Conservation (phyloP, 257 asterid genomes). For the Verbena officinalis region DNA sequence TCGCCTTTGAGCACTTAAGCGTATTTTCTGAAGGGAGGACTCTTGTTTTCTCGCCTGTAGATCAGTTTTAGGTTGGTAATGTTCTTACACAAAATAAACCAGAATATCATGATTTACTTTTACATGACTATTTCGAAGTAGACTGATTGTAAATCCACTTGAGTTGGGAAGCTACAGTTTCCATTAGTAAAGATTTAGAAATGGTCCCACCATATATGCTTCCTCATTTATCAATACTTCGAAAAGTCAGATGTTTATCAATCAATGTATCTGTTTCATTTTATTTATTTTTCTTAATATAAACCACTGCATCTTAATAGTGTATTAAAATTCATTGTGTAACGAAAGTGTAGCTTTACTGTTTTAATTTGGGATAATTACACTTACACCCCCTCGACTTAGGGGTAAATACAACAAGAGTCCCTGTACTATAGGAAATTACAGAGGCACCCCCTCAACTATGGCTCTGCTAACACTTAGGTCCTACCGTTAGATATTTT, state of each 20-base stretch:
- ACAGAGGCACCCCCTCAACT: no score
- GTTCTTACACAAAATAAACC: conserved; percentile 10
- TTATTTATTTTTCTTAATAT: no score
- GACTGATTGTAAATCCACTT: not conserved
- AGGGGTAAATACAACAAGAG: no score
- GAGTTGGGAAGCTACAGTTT: conserved; percentile 1
- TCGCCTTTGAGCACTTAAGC: conserved; percentile 90
- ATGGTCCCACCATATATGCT: not conserved
- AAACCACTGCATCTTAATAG: no score
- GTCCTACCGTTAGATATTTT: no score
- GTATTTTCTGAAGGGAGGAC: conserved; percentile 95
- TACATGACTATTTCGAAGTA: not conserved
- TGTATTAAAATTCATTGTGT: no score
- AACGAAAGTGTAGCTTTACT: no score
- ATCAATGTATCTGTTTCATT: not conserved
- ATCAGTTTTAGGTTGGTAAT: conserved; percentile 22
- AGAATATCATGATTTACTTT: not conserved
- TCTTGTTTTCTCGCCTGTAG: conserved; percentile 87
- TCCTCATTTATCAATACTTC: no score
- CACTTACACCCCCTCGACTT: no score
- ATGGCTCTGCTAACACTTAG: no score
- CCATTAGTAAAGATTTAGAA: not conserved
- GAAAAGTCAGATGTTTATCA: not conserved
- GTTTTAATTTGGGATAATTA: no score
- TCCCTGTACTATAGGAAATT: no score